A percentile compares a stretch with the other conserved stretches of the same genome.
phyloP scores from a whole-genome alignment of 2,329 filamentous ascomycete species.

The Alternaria arbusti region DNA sequence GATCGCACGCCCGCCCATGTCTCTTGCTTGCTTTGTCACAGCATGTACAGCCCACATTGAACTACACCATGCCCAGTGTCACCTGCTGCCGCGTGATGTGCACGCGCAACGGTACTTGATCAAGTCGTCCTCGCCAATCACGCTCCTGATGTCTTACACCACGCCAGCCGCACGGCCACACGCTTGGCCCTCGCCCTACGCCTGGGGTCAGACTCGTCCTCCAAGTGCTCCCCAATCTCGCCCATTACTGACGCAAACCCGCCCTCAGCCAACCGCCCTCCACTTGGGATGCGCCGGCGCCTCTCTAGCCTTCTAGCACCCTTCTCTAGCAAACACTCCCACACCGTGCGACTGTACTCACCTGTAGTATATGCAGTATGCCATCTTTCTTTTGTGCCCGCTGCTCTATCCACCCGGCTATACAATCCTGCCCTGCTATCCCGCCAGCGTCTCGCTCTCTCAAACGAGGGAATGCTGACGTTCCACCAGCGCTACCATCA shows the following conservation, averaged over 20 bases:
- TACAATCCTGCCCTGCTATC: conserved; percentile 3
- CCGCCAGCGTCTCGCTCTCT: neutral
- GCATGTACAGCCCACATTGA: neutral
- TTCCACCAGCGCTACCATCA: conserved; percentile 26
- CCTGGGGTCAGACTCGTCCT: conserved; percentile 33
- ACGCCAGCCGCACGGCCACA: conserved; percentile 32
- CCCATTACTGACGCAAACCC: conserved; percentile 27
- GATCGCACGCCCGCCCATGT: neutral
- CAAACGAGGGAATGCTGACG: conserved; percentile 20
- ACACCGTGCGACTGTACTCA: too few relatives aligned
- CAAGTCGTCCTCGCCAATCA: conserved; percentile 19
- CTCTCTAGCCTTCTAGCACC: neutral
- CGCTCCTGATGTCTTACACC: conserved; percentile 7
- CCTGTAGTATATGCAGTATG: too few relatives aligned
- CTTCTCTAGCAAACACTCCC: neutral
- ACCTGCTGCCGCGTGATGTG: conserved; percentile 20
- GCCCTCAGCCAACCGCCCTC: conserved; percentile 29
- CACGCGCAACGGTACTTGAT: conserved; percentile 10
- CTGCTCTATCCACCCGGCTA: neutral
- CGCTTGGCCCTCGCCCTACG: conserved; percentile 37
- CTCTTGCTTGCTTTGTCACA: conserved; percentile 10
- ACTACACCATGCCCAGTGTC: conserved; percentile 9
- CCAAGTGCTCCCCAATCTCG: conserved; percentile 17
- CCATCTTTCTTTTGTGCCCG: neutral
- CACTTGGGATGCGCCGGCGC: conserved; percentile 14